These are phyloP conservation scores for Oxyria digyna DNA, from an alignment of 148 eudicot species.

Conservation along the genomic window DNA sequence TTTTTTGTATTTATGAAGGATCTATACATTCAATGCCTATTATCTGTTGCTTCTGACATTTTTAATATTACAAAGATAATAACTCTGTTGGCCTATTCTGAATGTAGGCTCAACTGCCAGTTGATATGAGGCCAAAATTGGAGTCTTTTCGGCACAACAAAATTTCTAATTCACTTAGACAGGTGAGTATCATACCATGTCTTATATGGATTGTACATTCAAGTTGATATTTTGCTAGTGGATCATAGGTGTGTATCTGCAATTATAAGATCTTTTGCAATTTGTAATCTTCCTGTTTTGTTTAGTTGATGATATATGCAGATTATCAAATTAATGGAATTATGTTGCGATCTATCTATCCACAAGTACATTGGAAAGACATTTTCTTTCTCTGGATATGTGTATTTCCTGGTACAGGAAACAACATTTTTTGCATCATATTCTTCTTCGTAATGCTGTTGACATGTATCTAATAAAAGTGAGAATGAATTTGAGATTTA, in stretches of 20 bases:
- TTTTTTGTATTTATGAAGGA: background rate
- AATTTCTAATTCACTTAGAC: constrained; percentile 63
- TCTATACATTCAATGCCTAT: background rate
- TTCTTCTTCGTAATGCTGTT: background rate
- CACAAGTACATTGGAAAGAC: background rate
- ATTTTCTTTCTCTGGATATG: background rate
- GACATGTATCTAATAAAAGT: background rate
- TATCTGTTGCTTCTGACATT: background rate
- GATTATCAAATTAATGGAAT: background rate
- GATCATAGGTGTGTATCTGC: background rate
- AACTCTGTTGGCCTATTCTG: constrained; percentile 6
- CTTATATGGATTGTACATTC: background rate
- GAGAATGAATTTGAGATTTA: background rate
- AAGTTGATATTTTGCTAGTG: background rate
- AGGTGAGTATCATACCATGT: constrained; percentile 36
- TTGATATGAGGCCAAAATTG: constrained; percentile 74
- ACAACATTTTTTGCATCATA: background rate
- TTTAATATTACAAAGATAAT: background rate
- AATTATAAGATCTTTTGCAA: background rate
- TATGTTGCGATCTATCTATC: background rate
- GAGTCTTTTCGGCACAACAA: constrained; percentile 76
- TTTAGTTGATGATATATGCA: background rate
- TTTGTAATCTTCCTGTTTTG: background rate
- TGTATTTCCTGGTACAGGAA: background rate
- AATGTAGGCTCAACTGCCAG: constrained; percentile 77